phyloP scores from a whole-genome alignment of 225 moss, liverwort and hornwort species.

The Polytrichum commune region DNA sequence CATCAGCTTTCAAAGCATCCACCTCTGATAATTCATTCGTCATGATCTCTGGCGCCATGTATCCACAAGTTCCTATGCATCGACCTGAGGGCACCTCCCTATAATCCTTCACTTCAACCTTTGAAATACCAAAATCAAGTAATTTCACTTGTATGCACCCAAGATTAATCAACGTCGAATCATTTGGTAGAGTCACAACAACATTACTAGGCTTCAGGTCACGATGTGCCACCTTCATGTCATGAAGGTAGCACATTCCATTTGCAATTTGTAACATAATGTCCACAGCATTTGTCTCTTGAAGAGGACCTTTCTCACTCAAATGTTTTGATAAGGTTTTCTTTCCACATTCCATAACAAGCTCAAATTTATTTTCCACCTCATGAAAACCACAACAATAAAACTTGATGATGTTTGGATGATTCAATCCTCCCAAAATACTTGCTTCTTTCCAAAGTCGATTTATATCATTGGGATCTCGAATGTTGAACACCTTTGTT shows the following conservation, averaged over 20 bases:
- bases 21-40: not conserved
- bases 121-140: slow-evolving; percentile 33
- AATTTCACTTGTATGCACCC: slow-evolving; percentile 20
- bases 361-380: too few relatives aligned
- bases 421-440: too few relatives aligned
- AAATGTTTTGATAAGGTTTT: too few relatives aligned
- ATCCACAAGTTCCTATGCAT: not conserved
- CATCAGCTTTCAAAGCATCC: slow-evolving; percentile 30
- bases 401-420: too few relatives aligned
- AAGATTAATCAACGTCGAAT: too few relatives aligned
- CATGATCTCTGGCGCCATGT: slow-evolving; percentile 31
- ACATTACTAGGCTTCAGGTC: slow-evolving; percentile 33
- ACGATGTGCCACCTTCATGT: slow-evolving; percentile 26
- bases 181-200: slow-evolving; percentile 6
- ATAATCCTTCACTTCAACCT: slow-evolving; percentile 10
- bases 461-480: too few relatives aligned
- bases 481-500: too few relatives aligned
- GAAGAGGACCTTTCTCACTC: too few relatives aligned
- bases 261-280: slow-evolving; percentile 41
- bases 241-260: slow-evolving; percentile 46
- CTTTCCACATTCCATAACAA: too few relatives aligned
- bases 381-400: too few relatives aligned
- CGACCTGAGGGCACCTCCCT: not conserved
- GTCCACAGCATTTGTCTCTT: slow-evolving; percentile 15
- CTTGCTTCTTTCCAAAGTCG: too few relatives aligned